These are phyloP conservation scores for Fragilaria radians DNA, from an alignment of 108 stramenopile genomes.

Conservation along the genomic window DNA sequence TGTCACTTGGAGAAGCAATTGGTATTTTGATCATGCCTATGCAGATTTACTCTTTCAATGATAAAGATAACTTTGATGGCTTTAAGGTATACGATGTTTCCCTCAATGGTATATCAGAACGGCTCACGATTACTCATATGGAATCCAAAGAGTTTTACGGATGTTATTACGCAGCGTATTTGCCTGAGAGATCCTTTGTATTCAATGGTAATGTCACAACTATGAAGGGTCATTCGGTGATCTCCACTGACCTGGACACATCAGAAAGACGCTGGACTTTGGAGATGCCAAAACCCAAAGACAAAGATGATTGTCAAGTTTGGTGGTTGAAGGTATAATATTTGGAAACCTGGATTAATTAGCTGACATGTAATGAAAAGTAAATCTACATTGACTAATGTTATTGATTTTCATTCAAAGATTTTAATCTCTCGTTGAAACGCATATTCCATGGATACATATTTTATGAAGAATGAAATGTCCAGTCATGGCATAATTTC, in stretches of 20 bases:
- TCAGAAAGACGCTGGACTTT: no score
- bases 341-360: no score
- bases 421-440: no score
- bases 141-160: constrained; percentile 2
- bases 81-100: constrained; percentile 24
- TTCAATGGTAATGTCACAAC: constrained; percentile 42
- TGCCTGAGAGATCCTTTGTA: constrained; percentile 35
- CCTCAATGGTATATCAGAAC: constrained; percentile 20
- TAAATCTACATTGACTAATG: no score
- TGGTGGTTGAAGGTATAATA: no score
- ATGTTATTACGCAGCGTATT: constrained; percentile 10
- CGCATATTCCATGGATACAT: no score
- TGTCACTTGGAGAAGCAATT: constrained; percentile 2
- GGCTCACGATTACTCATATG: constrained; percentile 27
- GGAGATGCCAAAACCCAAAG: no score
- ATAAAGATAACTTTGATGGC: constrained; percentile 29
- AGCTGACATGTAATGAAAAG: no score
- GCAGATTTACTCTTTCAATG: constrained; percentile 11
- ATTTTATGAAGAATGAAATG: no score
- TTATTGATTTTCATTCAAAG: no score
- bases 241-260: constrained; percentile 30
- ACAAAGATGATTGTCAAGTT: no score
- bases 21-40: constrained; percentile 42
- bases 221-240: constrained; percentile 21
- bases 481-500: no score